Evolutionary conservation across 192 early-diverging fungal genomes (phyloP).

Genomic region (Funneliformis mosseae): DNA sequence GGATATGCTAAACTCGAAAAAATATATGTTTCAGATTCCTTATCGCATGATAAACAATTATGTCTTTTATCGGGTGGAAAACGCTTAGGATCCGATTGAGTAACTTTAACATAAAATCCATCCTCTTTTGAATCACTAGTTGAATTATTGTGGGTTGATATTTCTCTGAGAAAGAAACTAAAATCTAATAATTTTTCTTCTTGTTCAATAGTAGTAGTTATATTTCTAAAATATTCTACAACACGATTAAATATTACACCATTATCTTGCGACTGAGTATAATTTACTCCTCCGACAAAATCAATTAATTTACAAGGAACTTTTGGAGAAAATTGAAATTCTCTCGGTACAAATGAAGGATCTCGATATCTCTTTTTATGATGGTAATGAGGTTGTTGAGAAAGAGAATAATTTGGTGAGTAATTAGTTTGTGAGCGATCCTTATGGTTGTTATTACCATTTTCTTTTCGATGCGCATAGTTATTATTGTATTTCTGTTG

Average conservation of each 20-base stretch:
- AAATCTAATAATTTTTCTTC: constrained; percentile 18
- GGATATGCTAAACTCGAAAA: constrained; percentile 14
- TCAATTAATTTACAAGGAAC: constrained; percentile 11
- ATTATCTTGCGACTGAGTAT: neutral
- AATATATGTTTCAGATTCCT: constrained; percentile 23
- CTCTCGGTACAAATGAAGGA: neutral
- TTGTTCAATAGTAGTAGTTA: constrained; percentile 9
- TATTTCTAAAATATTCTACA: constrained; percentile 17
- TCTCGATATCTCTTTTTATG: neutral
- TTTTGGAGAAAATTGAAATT: constrained; percentile 14
- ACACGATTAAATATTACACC: constrained; percentile 1
- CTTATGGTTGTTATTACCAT: neutral
- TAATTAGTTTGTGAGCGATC: neutral
- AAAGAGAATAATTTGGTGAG: neutral
- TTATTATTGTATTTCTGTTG: neutral
- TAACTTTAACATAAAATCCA: constrained; percentile 14
- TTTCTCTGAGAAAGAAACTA: neutral
- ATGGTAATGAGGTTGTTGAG: neutral
- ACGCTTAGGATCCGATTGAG: neutral
- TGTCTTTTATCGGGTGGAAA: neutral
- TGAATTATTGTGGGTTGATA: neutral
- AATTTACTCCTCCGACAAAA: constrained; percentile 27
- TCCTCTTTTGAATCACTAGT: neutral
- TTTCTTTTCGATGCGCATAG: neutral
- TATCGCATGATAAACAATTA: constrained; percentile 30